Percentiles rank a stretch among this genome's conserved stretches.
phyloP scores from a whole-genome alignment of 352 stramenopile species.

The Elongisporangium prolatum region DNA sequence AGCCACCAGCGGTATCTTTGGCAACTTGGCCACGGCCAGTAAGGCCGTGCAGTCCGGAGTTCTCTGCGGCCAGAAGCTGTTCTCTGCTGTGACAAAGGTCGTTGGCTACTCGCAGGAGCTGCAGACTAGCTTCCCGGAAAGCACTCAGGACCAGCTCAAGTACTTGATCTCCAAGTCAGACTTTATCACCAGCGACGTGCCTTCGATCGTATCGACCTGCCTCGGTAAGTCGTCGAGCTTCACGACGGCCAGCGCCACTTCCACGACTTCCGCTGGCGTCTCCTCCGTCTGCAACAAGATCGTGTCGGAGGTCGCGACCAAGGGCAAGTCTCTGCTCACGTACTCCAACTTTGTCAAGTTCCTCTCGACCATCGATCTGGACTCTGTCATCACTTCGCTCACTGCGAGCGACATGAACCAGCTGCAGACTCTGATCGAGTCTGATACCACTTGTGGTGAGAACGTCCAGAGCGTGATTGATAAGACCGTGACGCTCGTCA shows the following conservation, averaged over 20 bases:
- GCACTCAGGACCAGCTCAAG: conserved; percentile 44
- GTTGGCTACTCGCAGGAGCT: conserved; percentile 26
- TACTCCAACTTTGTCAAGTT: conserved; percentile 27
- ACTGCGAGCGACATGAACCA: conserved; percentile 18
- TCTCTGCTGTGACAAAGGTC: conserved; percentile 27
- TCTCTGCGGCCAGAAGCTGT: conserved; percentile 36
- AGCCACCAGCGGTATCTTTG: conserved; percentile 20
- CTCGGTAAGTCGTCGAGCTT: conserved; percentile 12
- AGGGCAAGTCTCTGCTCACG: conserved; percentile 34
- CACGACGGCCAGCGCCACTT: conserved; percentile 10
- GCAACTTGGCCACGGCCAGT: conserved; percentile 26
- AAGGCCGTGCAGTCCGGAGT: conserved; percentile 35
- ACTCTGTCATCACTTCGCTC: conserved; percentile 15
- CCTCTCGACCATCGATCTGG: conserved; percentile 14
- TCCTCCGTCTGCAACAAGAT: conserved; percentile 23
- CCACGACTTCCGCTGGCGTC: conserved; percentile 22
- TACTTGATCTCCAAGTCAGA: conserved; percentile 49
- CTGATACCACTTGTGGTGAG: conserved; percentile 29
- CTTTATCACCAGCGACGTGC: conserved; percentile 46
- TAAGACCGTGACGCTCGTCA: conserved; percentile 33
- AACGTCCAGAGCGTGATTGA: conserved; percentile 42
- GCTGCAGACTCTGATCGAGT: conserved; percentile 29
- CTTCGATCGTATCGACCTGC: conserved; percentile 43
- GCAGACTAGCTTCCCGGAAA: conserved; percentile 27
- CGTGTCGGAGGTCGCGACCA: conserved; percentile 27